These are phyloP conservation scores for Orobanche coerulescens DNA, from an alignment of 257 asterid species.

Conservation along the genomic window DNA sequence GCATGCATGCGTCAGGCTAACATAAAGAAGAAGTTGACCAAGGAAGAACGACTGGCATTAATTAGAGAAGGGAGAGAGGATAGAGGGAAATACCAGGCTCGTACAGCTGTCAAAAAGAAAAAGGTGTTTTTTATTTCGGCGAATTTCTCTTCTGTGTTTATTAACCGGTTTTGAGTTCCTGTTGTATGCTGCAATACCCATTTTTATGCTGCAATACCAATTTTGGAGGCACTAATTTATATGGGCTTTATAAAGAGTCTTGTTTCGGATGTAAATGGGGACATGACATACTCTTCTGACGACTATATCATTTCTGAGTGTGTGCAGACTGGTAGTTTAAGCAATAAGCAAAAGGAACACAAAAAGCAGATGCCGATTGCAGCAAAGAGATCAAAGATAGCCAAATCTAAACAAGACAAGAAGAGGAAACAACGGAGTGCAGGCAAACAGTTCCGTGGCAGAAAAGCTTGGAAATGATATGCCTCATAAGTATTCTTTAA, in stretches of 20 bases:
- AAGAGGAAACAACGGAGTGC: slow-evolving; percentile 36
- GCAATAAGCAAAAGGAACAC: slow-evolving; percentile 76
- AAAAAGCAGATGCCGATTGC: slow-evolving; percentile 67
- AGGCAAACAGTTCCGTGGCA: slow-evolving; percentile 78
- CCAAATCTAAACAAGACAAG: slow-evolving; percentile 41
- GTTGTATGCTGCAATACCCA: too few relatives aligned
- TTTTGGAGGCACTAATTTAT: too few relatives aligned
- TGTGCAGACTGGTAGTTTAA: slow-evolving; percentile 68
- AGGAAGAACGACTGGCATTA: slow-evolving; percentile 56
- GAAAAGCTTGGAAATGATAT: slow-evolving; percentile 93
- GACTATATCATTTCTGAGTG: not conserved
- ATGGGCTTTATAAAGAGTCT: too few relatives aligned
- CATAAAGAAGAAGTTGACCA: slow-evolving; percentile 59
- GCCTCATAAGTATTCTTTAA: too few relatives aligned
- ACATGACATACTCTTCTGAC: not conserved
- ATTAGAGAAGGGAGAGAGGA: slow-evolving; percentile 75
- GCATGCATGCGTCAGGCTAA: slow-evolving; percentile 77
- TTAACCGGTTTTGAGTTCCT: not conserved
- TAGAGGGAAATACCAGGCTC: slow-evolving; percentile 57
- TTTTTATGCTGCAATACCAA: too few relatives aligned
- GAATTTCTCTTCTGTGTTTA: not conserved
- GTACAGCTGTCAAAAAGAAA: slow-evolving; percentile 57
- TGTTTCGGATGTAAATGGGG: too few relatives aligned
- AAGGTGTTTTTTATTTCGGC: slow-evolving; percentile 38
- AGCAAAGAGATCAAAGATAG: slow-evolving; percentile 52